These are phyloP conservation scores for Aaosphaeria pasadenensis DNA, from an alignment of 2,329 filamentous ascomycete species.

Conservation along the genomic window DNA sequence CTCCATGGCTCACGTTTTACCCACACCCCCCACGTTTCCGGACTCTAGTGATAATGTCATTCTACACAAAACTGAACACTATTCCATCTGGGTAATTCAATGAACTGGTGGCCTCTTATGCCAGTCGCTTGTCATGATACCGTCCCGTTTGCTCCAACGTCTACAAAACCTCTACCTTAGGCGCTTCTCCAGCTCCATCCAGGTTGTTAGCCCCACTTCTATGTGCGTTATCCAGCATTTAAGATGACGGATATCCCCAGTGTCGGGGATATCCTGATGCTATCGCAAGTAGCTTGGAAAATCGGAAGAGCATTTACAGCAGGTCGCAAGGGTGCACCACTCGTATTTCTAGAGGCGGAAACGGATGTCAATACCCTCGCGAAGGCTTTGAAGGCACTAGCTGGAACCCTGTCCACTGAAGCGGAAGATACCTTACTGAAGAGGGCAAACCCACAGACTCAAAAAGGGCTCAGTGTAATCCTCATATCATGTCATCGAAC, in stretches of 20 bases:
- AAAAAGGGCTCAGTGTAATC: conserved; percentile 38
- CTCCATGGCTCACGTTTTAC: too few relatives aligned
- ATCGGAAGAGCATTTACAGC: conserved; percentile 44
- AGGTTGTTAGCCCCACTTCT: not conserved
- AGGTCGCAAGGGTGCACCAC: conserved; percentile 37
- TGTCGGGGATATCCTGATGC: conserved; percentile 45
- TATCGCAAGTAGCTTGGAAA: conserved; percentile 47
- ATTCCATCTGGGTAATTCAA: too few relatives aligned
- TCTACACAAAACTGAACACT: too few relatives aligned
- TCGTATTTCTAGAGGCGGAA: conserved; percentile 44
- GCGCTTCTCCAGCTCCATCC: too few relatives aligned
- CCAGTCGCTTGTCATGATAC: too few relatives aligned
- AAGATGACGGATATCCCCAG: conserved; percentile 31
- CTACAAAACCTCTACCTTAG: too few relatives aligned
- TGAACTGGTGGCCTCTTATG: too few relatives aligned
- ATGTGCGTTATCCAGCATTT: not conserved
- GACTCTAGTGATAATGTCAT: too few relatives aligned
- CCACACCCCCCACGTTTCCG: too few relatives aligned
- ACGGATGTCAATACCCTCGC: conserved; percentile 41
- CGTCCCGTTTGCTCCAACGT: too few relatives aligned
- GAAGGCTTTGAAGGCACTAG: conserved; percentile 44
- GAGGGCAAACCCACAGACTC: conserved; percentile 32
- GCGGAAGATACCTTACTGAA: conserved; percentile 32
- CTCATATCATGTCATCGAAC: conserved; percentile 39
- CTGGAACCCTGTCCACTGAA: conserved; percentile 41